These are phyloP conservation scores for Marchantia polymorpha DNA, from an alignment of 225 moss, liverwort and hornwort genomes.

Conservation along the genomic window DNA sequence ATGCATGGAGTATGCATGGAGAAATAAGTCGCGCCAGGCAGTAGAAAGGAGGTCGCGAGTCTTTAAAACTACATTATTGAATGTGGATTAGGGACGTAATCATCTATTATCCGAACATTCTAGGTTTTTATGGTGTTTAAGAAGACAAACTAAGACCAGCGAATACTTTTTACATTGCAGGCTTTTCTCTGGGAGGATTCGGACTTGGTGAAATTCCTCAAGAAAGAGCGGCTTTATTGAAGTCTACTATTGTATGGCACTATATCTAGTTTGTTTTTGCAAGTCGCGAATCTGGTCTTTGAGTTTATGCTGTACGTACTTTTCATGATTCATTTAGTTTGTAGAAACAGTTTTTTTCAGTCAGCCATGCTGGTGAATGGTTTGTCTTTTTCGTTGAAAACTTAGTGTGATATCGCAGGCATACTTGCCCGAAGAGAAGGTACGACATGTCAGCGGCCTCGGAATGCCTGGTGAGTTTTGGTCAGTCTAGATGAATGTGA, in stretches of 20 bases:
- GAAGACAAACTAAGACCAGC: no score
- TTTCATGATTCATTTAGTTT: not conserved
- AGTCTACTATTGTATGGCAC: constrained; percentile 67
- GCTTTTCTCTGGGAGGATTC: constrained; percentile 88
- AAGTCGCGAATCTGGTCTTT: not conserved
- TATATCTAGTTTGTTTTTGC: not conserved
- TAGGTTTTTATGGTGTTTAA: no score
- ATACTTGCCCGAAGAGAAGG: constrained; percentile 67
- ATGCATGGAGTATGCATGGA: no score
- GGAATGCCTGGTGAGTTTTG: constrained; percentile 78
- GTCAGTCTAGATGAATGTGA: no score
- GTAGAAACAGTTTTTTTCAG: not conserved
- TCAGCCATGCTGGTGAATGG: not conserved
- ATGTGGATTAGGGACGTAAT: no score
- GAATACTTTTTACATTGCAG: constrained; percentile 35
- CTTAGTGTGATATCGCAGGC: constrained; percentile 30
- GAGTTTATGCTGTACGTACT: not conserved
- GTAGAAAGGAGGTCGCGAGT: no score
- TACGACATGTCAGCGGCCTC: constrained; percentile 89
- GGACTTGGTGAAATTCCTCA: constrained; percentile 80
- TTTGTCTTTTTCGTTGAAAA: not conserved
- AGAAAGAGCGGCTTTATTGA: constrained; percentile 62
- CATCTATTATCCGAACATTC: no score
- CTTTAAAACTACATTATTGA: no score
- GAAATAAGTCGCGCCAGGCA: no score